Evolutionary conservation across 805 yeast genomes (phyloP).

Genomic region (Clavispora vitiphila): DNA sequence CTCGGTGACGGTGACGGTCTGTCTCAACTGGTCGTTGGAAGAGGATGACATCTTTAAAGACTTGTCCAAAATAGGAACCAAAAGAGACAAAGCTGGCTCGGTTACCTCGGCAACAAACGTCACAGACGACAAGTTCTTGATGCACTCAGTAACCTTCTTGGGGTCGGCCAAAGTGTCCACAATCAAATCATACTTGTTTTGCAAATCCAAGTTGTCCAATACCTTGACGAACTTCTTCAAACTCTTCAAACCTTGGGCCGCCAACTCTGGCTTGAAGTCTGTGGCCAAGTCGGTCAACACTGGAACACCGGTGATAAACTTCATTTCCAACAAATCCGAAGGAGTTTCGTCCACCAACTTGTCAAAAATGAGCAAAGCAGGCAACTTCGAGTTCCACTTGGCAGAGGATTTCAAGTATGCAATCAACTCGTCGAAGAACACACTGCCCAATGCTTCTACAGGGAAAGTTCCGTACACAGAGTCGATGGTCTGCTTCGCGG

Average conservation of each 20-base stretch:
- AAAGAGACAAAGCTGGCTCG: slow-evolving; percentile 84
- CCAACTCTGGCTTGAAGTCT: slow-evolving; percentile 94
- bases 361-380: slow-evolving; percentile 70
- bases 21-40: slow-evolving; percentile 94
- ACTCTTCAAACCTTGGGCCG: slow-evolving; percentile 74
- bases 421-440: slow-evolving; percentile 57
- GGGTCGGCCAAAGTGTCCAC: slow-evolving; percentile 91
- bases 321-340: slow-evolving; percentile 76
- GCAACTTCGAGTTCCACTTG: slow-evolving; percentile 88
- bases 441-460: slow-evolving; percentile 71
- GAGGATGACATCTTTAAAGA: slow-evolving; percentile 83
- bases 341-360: slow-evolving; percentile 74
- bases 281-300: slow-evolving; percentile 83
- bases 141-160: slow-evolving; percentile 79
- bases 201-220: slow-evolving; percentile 87
- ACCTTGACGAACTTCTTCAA: slow-evolving; percentile 69
- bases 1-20: slow-evolving; percentile 93
- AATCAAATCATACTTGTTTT: slow-evolving; percentile 76
- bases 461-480: slow-evolving; percentile 67
- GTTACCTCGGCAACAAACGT: slow-evolving; percentile 98
- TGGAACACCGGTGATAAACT: slow-evolving; percentile 77
- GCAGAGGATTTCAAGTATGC: slow-evolving; percentile 73
- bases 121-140: slow-evolving; percentile 83
- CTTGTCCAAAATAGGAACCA: slow-evolving; percentile 89
- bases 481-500: slow-evolving; percentile 78